A percentile compares a stretch with the other conserved stretches of the same genome.
Conservation (phyloP, 2,329 filamentous ascomycete species). For the Fusarium nanum region DNA sequence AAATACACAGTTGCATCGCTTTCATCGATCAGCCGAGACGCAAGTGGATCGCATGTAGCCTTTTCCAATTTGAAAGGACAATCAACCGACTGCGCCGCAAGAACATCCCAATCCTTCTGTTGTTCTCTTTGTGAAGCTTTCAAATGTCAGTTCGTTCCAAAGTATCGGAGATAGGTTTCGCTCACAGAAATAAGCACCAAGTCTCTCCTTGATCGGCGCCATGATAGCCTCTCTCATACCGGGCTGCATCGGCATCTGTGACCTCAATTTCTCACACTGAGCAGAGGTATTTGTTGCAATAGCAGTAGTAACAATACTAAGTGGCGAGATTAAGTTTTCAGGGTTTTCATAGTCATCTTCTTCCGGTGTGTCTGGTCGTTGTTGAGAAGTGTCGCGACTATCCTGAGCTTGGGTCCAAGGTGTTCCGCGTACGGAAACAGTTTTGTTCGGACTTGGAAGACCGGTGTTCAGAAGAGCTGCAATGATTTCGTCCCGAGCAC, state of each 20-base stretch:
- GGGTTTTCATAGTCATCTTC: background rate
- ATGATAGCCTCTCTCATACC: conserved; percentile 20
- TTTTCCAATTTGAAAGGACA: conserved; percentile 22
- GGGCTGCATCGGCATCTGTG: conserved; percentile 19
- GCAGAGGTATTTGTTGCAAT: conserved; percentile 7
- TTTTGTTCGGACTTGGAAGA: conserved; percentile 19
- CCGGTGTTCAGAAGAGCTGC: background rate
- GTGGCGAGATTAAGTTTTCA: background rate
- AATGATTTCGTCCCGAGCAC: conserved; percentile 8
- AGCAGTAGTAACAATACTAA: conserved; percentile 8
- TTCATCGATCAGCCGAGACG: conserved; percentile 10
- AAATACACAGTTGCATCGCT: conserved; percentile 20
- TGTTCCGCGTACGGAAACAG: conserved; percentile 2
- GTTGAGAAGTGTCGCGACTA: background rate
- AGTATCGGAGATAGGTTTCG: background rate
- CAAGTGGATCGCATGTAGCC: conserved; percentile 11
- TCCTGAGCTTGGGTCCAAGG: conserved; percentile 2
- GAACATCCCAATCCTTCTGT: conserved; percentile 19
- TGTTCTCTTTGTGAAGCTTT: conserved; percentile 9
- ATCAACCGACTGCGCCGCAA: conserved; percentile 6
- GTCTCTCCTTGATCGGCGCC: conserved; percentile 20
- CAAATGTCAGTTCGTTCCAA: background rate
- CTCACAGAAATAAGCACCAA: conserved; percentile 14
- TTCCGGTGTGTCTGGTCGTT: background rate
- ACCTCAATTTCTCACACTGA: conserved; percentile 10